Evolutionary conservation across 805 yeast genomes (phyloP), one percentile per base, ranked within the genome.

Genomic region (Jamesozyma spencerorum): DNA sequence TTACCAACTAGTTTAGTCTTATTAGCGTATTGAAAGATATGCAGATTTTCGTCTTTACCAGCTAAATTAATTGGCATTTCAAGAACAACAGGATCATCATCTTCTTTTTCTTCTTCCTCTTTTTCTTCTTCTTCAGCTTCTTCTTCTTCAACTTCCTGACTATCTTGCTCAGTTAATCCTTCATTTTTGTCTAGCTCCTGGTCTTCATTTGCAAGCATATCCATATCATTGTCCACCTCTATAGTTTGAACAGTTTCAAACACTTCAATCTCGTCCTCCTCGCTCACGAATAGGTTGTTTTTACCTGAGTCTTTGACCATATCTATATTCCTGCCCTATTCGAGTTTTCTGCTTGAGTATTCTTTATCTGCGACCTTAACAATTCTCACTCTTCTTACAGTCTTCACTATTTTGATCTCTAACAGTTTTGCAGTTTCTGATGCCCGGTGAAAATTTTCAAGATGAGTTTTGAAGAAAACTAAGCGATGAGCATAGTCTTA

Each of bases 71-170:
- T 63, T 2, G 90, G 87, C 12, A 77, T 67, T 40, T 76, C 82
- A 28, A 68, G 59, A 1, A 80, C 66, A 1, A 83, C 69, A 4
- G 83, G 82, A 60, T 80, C 85, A 20, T 71, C 77, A 4, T 66
- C 71, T 22, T 63, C 68, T 2, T 53, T 36, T 31, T 42, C 47
- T 18, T 31, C 38, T 7, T 35, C 47, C 2, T 20, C 20, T 17
- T 29, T 19, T 2, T 32, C 36, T 2, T 33, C 36, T n/a, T 37
- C 40, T 13, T 34, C 44, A 17, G 39, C 43, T 13, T 39, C 38
- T n/a, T 45, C 37, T 8, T 35, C 41, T 3, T 28, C 34, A 18
- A 15, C 35, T n/a, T 10, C 31, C 7, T 38, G 28, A 19, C 18
- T 17, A 18, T 13, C 18, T 13, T 19, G n/a, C n/a, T n/a, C n/a